Conservation (phyloP, 1,284 basidiomycete genomes). For the Microbotryum saponariae region DNA sequence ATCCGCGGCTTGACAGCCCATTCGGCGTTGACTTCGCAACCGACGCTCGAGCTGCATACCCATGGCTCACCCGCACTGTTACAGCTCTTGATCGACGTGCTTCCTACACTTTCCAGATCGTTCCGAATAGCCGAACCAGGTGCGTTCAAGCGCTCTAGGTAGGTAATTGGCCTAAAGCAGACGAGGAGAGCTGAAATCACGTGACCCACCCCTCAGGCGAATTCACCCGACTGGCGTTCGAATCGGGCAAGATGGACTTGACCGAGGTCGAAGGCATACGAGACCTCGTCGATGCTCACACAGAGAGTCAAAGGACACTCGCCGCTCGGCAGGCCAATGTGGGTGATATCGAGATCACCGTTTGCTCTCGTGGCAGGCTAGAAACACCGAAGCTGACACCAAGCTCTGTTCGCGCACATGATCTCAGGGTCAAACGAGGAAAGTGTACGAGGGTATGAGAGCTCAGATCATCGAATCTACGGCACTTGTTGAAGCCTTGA, state of each 20-base stretch:
- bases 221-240: conserved; percentile 74
- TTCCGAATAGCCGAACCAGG: conserved; percentile 61
- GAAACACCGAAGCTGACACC: neutral
- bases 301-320: conserved; percentile 64
- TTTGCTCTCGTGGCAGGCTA: too few relatives aligned
- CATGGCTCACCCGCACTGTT: conserved; percentile 79
- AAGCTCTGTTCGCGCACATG: neutral
- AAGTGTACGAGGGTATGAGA: conserved; percentile 58
- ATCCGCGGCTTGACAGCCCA: conserved; percentile 16
- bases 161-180: neutral
- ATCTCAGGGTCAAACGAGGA: conserved; percentile 54
- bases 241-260: conserved; percentile 67
- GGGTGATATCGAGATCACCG: conserved; percentile 28
- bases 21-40: conserved; percentile 65
- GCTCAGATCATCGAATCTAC: conserved; percentile 59
- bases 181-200: neutral
- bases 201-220: conserved; percentile 50
- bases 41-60: conserved; percentile 74
- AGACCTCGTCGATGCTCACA: conserved; percentile 77
- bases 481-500: conserved; percentile 72
- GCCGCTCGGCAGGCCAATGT: conserved; percentile 63
- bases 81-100: conserved; percentile 56
- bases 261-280: conserved; percentile 76
- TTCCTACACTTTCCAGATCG: conserved; percentile 50
- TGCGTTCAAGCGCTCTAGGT: neutral